A percentile compares a stretch with the other conserved stretches of the same genome.
Evolutionary conservation across 495 filamentous ascomycete genomes (phyloP).

Genomic region (Hyaloscypha finlandica): DNA sequence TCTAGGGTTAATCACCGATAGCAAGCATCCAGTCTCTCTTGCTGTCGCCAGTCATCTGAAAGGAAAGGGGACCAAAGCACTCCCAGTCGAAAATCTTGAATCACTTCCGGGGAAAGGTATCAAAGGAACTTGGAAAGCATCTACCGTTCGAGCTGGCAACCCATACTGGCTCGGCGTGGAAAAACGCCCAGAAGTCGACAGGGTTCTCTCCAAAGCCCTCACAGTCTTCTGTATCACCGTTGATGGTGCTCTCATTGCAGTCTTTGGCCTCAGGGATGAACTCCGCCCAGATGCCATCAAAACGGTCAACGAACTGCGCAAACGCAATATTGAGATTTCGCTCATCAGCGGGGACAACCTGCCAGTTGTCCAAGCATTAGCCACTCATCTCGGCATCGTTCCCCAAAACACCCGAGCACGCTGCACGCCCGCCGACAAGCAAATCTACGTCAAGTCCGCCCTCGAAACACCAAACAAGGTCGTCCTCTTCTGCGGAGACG

Average conservation of each 20-base stretch:
- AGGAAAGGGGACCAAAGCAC: slow-evolving; percentile 25
- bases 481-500: slow-evolving; percentile 75
- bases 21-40: slow-evolving; percentile 69
- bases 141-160: slow-evolving; percentile 63
- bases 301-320: slow-evolving; percentile 51
- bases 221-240: slow-evolving; percentile 67
- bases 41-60: slow-evolving; percentile 56
- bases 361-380: slow-evolving; percentile 57
- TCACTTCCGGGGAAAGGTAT: slow-evolving; percentile 52
- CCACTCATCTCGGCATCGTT: slow-evolving; percentile 54
- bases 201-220: slow-evolving; percentile 40
- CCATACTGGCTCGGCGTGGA: slow-evolving; percentile 64
- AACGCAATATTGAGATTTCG: slow-evolving; percentile 59
- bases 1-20: slow-evolving; percentile 51
- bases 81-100: slow-evolving; percentile 41
- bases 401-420: slow-evolving; percentile 46
- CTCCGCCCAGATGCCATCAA: slow-evolving; percentile 57
- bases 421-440: slow-evolving; percentile 63
- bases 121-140: slow-evolving; percentile 35
- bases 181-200: slow-evolving; percentile 30
- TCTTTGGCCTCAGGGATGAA: slow-evolving; percentile 61
- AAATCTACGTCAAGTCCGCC: slow-evolving; percentile 56
- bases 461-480: slow-evolving; percentile 1
- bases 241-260: slow-evolving; percentile 48
- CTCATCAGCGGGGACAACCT: slow-evolving; percentile 73